Conservation (phyloP, 352 stramenopile species). For the Phytophthora crassamura region DNA sequence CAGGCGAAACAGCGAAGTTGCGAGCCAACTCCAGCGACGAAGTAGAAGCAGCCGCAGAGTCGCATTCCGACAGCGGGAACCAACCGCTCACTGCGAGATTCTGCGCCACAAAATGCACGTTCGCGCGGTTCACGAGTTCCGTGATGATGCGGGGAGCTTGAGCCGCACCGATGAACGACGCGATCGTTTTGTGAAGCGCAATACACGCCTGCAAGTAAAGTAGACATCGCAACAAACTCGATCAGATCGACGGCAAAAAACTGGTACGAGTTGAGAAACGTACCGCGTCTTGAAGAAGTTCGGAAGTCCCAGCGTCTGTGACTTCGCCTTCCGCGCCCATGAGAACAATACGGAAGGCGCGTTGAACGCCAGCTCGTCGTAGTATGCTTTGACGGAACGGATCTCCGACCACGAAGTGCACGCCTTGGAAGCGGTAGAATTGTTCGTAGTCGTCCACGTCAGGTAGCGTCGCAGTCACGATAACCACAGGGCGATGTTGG, state of each 20-base stretch:
- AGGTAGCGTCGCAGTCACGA: constrained; percentile 62
- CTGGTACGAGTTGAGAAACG: constrained; percentile 2
- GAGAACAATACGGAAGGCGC: constrained; percentile 73
- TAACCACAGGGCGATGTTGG: constrained; percentile 70
- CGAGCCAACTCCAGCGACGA: constrained; percentile 62
- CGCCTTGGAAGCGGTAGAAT: constrained; percentile 66
- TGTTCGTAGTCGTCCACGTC: constrained; percentile 60
- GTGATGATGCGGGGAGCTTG: constrained; percentile 75
- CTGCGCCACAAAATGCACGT: constrained; percentile 85
- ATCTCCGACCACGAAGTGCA: constrained; percentile 77
- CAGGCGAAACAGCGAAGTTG: constrained; percentile 75
- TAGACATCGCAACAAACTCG: neutral
- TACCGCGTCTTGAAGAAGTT: constrained; percentile 78
- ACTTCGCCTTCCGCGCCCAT: constrained; percentile 77
- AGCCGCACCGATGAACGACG: constrained; percentile 58
- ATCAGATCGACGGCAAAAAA: neutral
- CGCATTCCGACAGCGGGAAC: constrained; percentile 53
- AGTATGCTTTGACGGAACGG: constrained; percentile 64
- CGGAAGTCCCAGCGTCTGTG: constrained; percentile 55
- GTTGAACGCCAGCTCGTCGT: constrained; percentile 56
- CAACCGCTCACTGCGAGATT: constrained; percentile 74
- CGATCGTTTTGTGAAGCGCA: constrained; percentile 80
- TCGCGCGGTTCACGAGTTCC: constrained; percentile 78
- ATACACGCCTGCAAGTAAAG: constrained; percentile 51
- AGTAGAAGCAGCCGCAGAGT: constrained; percentile 35